Base-by-base conservation (phyloP, 768 basidiomycete genomes). In the Psilocybe tampanensis region DNA sequence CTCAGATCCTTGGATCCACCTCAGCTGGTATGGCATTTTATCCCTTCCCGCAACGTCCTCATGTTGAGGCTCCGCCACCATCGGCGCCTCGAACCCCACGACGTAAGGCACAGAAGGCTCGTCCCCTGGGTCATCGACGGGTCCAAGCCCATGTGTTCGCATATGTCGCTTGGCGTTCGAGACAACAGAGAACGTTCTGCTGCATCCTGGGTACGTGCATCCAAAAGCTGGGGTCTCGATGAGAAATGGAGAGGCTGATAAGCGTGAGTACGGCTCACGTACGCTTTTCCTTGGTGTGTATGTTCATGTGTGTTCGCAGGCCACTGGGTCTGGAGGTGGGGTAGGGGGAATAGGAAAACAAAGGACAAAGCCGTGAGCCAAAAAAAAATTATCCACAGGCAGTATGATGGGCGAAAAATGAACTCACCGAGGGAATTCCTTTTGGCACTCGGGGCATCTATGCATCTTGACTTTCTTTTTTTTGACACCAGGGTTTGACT, bases 81-180 rank as follows among this genome's bases (percentile, higher is more conserved):
- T 63, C 0, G 72, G 70, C 2, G 59, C 66, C 32, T 68, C 67
- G 42, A 71, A 73, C 12, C 68, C 68, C 9, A 73, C 69, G 5
- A 69, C 56, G 43, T 70, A 69, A 12, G 68, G 67, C 1, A 56
- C 56, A 2, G 60, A 24, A 23, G 56, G 32, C n/a, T 45, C 44
- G 29, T 29, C 29, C 22, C 62, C 57, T 24, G 17, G 39, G 23
- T 66, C 67, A 22, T 66, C 64, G 19, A 61, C 49, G 5, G 60
- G 51, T 0, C 76, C 75, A 42, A 85, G 75, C 29, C 85, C 82
- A 55, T 87, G 86, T 8, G 83, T 85, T 33, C 84, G 81, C 57
- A 86, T 77, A 64, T 87, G 86, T 42, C 86, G 76, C 61, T 82
- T 85, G 8, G 85, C 85, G 60, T 87, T 87, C 3, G 86, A 86